Percentiles rank a stretch among this genome's conserved stretches.
Evolutionary conservation across 139 green algal species (phyloP).

Genomic region (Eudorina sp.): DNA sequence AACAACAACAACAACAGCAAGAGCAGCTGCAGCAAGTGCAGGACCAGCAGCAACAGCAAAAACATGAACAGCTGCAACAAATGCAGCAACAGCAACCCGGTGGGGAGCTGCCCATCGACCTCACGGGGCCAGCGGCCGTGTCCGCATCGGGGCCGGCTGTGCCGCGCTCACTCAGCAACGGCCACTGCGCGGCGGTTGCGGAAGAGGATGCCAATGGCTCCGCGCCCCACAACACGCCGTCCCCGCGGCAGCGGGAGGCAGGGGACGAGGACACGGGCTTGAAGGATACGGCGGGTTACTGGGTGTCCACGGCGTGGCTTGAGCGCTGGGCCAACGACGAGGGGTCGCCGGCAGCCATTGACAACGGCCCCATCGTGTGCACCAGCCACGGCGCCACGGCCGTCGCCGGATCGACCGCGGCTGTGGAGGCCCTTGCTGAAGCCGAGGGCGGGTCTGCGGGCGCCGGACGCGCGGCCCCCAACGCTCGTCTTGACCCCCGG

Average conservation of each 20-base stretch:
- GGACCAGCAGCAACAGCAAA: neutral
- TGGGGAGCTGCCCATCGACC: neutral
- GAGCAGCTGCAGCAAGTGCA: neutral
- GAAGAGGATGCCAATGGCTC: too few relatives aligned
- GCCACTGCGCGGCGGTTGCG: neutral
- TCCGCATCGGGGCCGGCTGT: neutral
- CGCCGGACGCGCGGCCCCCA: neutral
- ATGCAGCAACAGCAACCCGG: neutral
- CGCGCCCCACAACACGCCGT: too few relatives aligned
- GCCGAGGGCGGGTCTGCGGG: neutral
- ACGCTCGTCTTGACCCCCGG: slow-evolving; percentile 59
- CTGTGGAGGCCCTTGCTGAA: neutral
- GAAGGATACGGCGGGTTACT: slow-evolving; percentile 5
- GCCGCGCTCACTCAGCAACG: neutral
- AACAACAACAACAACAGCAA: neutral
- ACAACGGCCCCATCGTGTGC: slow-evolving; percentile 74
- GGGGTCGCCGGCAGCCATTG: slow-evolving; percentile 48
- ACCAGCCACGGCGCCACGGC: slow-evolving; percentile 40
- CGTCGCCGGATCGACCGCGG: neutral
- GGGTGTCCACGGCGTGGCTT: slow-evolving; percentile 56
- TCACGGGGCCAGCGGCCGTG: neutral
- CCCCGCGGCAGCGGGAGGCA: too few relatives aligned
- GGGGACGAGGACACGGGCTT: neutral
- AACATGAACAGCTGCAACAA: neutral
- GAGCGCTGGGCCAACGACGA: slow-evolving; percentile 58